These are phyloP conservation scores for Ambrosia trifida DNA, from an alignment of 129 eudicot species.

Conservation along the genomic window DNA sequence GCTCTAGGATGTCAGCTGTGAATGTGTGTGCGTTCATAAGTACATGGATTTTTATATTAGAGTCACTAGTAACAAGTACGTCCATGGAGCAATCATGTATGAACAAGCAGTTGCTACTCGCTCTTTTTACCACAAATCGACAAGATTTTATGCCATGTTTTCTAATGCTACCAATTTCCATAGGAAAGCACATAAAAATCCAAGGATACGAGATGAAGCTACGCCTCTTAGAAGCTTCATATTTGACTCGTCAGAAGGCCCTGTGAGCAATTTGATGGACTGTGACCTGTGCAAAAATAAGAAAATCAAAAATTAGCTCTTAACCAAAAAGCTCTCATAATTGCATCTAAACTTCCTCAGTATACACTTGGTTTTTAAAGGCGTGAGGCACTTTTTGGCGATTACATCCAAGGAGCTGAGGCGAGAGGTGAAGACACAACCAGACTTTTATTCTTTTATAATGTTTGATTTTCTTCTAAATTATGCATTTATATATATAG, in stretches of 20 bases:
- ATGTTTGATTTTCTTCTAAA: too few species aligned
- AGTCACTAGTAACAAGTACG: neutral
- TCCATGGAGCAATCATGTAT: neutral
- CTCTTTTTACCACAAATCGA: neutral
- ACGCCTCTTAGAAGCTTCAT: constrained; percentile 64
- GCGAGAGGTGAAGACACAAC: neutral
- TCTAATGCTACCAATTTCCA: constrained; percentile 2
- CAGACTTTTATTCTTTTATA: neutral
- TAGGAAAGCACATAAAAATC: constrained; percentile 18
- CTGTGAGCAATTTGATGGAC: constrained; percentile 71
- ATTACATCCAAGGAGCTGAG: neutral
- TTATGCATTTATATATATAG: too few species aligned
- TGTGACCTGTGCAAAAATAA: constrained; percentile 52
- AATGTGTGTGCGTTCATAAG: neutral
- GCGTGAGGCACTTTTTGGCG: neutral
- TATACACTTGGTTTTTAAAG: neutral
- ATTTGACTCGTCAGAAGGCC: constrained; percentile 79
- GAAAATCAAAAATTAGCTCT: neutral
- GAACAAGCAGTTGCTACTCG: neutral
- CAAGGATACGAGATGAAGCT: constrained; percentile 86
- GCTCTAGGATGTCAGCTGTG: neutral
- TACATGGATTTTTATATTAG: neutral
- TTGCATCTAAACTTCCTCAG: constrained; percentile 11
- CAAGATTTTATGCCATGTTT: neutral
- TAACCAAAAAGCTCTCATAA: constrained; percentile 3